Base-by-base conservation (phyloP, 2,329 filamentous ascomycete genomes). In the Scolecobasidium constrictum region DNA sequence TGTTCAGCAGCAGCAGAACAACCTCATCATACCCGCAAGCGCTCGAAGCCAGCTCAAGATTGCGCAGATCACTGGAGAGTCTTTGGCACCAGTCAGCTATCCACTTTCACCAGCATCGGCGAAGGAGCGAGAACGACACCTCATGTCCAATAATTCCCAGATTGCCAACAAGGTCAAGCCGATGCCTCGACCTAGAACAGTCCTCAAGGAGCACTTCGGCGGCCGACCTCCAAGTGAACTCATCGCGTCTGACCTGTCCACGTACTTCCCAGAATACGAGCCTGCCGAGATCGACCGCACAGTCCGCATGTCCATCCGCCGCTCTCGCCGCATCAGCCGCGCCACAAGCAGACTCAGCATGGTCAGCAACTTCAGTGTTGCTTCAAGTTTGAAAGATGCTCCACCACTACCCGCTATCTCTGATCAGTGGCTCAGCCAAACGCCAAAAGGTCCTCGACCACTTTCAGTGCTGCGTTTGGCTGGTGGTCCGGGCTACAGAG, bases 371-470 rank as follows among this genome's bases (percentile, higher is more conserved):
- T 73, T 90, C 53, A 96, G 92, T 64, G 85, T 88, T 56, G 86
- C 88, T 22, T 95, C 90, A 3, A 95, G 85, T 58, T 69, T 95
- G 44, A 85, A 83, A 56, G 90, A 96, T 65, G 90, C 88, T 3
- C 92, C 92, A 9, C 90, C 92, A 1, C 86, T 98, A 48, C 92
- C 92, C 2, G 94, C 85, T 35, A 96, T 98, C 53, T 88, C 88
- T 37, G 90, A 96, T 63, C 83, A 79, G 39, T 98, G 90, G 90
- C 72, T 95, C 31, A 55, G 52, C 28, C 56, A 62, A 39, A 60
- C 75, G 15, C 35, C 43, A 18, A 42, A 42, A 13, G 42, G 35
- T 12, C 28, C 33, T 26, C 68, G 77, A 19, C 77, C 77, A 1
- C 58, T 80, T 2, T 81, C 77, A 13, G 72, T 80, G 9, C 72